Base-by-base conservation (phyloP, 768 basidiomycete genomes). In the Dacryopinax spathularia region DNA sequence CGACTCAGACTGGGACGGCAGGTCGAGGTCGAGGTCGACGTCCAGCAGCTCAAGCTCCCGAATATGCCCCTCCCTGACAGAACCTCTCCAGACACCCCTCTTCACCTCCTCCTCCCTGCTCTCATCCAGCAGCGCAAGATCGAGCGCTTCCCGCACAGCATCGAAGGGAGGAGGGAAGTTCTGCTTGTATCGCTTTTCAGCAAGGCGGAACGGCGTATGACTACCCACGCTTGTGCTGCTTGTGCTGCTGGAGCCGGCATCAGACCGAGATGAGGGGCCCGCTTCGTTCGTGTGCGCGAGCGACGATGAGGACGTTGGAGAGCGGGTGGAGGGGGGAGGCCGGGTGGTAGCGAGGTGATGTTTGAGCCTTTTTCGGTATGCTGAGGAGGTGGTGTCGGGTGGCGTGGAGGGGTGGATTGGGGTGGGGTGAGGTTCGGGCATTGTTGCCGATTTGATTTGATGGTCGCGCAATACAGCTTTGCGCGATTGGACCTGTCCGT, bases 121-220 rank as follows among this genome's bases (percentile, higher is more conserved):
- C 1, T 71, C 67, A 68, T 83, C 78, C n/a, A 80, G 70, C 33
- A 72, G 71, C 1, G 82, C 81, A 37, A 88, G 77, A 73, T 92
- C 89, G 2, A 92, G 78, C 29, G 48, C 48, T 3, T 29, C 48
- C 13, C 48, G 25, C 18, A 88, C 86, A 39, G 74, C 72, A 27
- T 79, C 80, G 7, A 91, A 78, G 1, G 85, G 88, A 0, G 86
- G 88, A 2, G 88, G 88, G 69, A 88, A 90, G 33, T 81, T 79
- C 0, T 86, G 78, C 73, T 91, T 92, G 79, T 81, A 92, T 41
- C 77, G 80, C 74, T 92, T 92, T 73, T 92, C 90, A 27, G 84
- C 84, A 0, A 80, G 80, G 69, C 90, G 78, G 72, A 91, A 91
- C 0, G 86, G 80, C 0, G 89, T 83, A n/a, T n/a, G n/a, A n/a